Base-by-base conservation (phyloP, 2,329 filamentous ascomycete genomes). In the Colletotrichum magnum region DNA sequence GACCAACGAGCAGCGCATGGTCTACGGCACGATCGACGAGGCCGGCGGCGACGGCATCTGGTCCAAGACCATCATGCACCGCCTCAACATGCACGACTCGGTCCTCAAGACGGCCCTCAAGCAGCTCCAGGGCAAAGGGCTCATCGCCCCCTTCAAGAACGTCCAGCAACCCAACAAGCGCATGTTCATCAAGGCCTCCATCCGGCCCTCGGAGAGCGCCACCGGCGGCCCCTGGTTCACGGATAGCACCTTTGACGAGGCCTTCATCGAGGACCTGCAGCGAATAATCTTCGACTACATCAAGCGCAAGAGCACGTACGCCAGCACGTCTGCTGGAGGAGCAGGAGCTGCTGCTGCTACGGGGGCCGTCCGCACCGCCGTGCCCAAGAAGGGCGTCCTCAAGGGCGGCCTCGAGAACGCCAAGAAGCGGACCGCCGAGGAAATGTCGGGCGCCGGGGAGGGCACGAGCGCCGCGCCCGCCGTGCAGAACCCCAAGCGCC, bases 141-240 rank as follows among this genome's bases (percentile, higher is more conserved):
- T 97, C 78, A 94, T 99, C 79, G 93, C 93, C 76, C 90, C 91
- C 67, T 94, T 98, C 82, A 96, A 95, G 82, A 96, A 92, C 79
- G 94, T 97, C 81, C 94, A 97, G 82, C 92, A 93, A 77, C 94
- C 94, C 32, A 93, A 92, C 73, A 93, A 96, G 78, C 97, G 97
- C 82, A 97, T 97, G 88, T 99, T 96, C 86, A 97, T 99, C 87
- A 91, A 97, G 76, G 90, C 92, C 62, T 91, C 92, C 71, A 88
- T 99, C 70, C 89, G 90, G 12, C 95, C 96, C 0, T 94, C 92
- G 62, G 95, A 98, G 71, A 93, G 96, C 71, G 93, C 97, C 54
- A 97, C 94, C 0, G 96, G 96, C 56, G 96, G 96, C 2, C 93
- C 94, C 9, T 99, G 95, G 94, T 98, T 96, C 79, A 95, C 93